phyloP scores from a whole-genome alignment of 306 rosid genomes.

The Clitoria ternatea region DNA sequence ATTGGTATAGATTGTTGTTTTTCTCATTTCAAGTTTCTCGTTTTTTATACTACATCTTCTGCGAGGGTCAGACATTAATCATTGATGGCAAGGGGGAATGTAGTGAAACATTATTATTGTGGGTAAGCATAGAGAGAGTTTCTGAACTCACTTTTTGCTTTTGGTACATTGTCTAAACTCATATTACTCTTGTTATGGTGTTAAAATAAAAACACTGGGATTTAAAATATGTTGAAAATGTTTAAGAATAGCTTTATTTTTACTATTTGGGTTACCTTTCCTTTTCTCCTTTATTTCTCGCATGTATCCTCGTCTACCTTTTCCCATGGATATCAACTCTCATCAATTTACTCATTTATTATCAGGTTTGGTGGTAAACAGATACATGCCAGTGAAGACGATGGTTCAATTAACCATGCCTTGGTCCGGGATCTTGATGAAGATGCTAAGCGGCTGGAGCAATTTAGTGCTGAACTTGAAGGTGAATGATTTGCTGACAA shows the following conservation, averaged over 20 bases:
- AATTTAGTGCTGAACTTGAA: slow-evolving; percentile 91
- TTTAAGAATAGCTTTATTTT: neutral
- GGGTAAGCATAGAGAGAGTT: neutral
- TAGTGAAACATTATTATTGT: neutral
- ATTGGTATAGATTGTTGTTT: no score
- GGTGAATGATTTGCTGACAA: slow-evolving; percentile 43
- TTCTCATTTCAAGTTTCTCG: neutral
- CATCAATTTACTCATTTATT: neutral
- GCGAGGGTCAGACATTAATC: neutral
- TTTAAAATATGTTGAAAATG: neutral
- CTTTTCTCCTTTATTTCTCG: neutral
- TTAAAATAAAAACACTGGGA: neutral
- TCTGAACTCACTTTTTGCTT: neutral
- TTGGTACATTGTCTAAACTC: neutral
- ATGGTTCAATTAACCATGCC: slow-evolving; percentile 77
- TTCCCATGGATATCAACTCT: neutral
- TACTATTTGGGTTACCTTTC: neutral
- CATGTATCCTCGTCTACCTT: neutral
- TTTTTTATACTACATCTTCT: neutral
- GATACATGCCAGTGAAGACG: slow-evolving; percentile 87
- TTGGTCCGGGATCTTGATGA: slow-evolving; percentile 58
- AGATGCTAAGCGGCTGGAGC: slow-evolving; percentile 75
- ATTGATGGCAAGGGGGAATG: neutral
- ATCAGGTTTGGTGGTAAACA: slow-evolving; percentile 92
- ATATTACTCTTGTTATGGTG: neutral